Base-by-base conservation (phyloP, 176 grass and related monocot genomes). In the Aegilops longissima region DNA sequence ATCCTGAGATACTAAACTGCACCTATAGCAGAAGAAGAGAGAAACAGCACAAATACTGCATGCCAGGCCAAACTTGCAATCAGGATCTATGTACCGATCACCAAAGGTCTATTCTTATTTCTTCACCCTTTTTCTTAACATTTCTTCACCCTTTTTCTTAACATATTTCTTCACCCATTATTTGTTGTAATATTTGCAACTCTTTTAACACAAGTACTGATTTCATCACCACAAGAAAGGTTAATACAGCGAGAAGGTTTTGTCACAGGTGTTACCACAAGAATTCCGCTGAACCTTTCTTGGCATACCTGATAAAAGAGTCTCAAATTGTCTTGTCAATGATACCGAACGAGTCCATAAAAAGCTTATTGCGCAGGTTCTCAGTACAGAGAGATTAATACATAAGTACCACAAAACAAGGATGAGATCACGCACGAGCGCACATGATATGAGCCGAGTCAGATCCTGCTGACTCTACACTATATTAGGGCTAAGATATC, bases 401-500 rank as follows among this genome's bases (percentile, higher is more conserved):
- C 61, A 81, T 77, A 33, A 85, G 70, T 85, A 85, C 21, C 70
- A 82, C 6, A 77, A 63, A 76, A 8, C 29, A 85, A 66, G 65
- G 70, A 87, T 52, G 69, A 62, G 47, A 81, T 68, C 16, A 80
- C 47, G 33, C 79, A 13, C 21, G 38, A 47, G 36, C 78, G 8
- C 45, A 74, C 78, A 62, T 47, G 34, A 82, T 10, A 80, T 36
- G 76, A 80, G 16, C 47, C 34, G 81, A 91, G 77, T 85, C 90
- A 85, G 90, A 70, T 82, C 81, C 69, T 65, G 40, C 86, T 88
- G 86, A 91, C 86, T 88, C 82, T 78, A 85, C 63, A 88, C 81
- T 84, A 88, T 85, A 91, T 77, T 82, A 88, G 82, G 83, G 70
- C 74, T 71, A 71, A 52, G 70, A 33, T 54, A 88, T 21, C 71